These are phyloP conservation scores for Ogataea ganodermae DNA, from an alignment of 805 yeast genomes.

Conservation along the genomic window DNA sequence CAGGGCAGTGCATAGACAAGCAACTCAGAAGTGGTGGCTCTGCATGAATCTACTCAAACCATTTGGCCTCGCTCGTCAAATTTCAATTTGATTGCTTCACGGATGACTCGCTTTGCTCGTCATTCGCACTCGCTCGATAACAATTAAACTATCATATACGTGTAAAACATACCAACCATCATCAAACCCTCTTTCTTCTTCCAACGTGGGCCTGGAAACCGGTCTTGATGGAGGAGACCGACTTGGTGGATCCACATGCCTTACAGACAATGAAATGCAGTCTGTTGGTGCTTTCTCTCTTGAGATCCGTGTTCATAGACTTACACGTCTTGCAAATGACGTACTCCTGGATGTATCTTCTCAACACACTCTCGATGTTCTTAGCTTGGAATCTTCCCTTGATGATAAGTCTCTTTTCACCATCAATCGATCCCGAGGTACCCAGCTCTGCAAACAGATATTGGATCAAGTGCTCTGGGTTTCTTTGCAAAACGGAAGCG, in stretches of 20 bases:
- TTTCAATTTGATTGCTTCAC: not conserved
- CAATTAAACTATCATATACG: conserved; percentile 11
- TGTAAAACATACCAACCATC: conserved; percentile 8
- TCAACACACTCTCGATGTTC: conserved; percentile 93
- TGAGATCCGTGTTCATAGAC: conserved; percentile 93
- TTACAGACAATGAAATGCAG: conserved; percentile 96
- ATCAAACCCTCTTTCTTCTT: conserved; percentile 68
- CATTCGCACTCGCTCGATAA: not conserved
- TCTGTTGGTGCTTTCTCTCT: conserved; percentile 95
- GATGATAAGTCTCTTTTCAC: conserved; percentile 93
- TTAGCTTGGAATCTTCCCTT: conserved; percentile 98
- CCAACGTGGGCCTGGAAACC: conserved; percentile 99
- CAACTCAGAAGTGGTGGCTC: no score
- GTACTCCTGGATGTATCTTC: conserved; percentile 95
- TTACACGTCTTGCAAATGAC: conserved; percentile 99
- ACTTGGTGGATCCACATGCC: conserved; percentile 96
- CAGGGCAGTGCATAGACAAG: not conserved
- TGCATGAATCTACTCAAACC: no score
- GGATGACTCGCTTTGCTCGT: not conserved
- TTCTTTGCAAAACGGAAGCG: conserved; percentile 90
- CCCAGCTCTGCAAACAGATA: conserved; percentile 98
- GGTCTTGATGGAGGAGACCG: conserved; percentile 95
- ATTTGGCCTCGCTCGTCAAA: no score
- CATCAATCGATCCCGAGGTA: conserved; percentile 98
- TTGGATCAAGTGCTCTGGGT: conserved; percentile 95